Evolutionary conservation across 768 basidiomycete genomes (phyloP).

Genomic region (Amanita polypyramis): DNA sequence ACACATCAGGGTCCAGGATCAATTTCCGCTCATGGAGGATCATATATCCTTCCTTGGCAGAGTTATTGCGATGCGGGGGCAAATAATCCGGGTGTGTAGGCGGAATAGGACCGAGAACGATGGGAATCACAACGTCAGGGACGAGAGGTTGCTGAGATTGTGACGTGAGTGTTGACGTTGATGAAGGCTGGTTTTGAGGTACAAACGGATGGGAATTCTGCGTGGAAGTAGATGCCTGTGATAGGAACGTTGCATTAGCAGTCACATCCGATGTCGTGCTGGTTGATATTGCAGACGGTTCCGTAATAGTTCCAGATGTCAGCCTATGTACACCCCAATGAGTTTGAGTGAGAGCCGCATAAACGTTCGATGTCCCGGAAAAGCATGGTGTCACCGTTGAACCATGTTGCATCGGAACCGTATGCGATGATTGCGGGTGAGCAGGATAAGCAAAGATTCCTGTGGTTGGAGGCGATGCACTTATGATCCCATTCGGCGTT

Average conservation of each 20-base stretch:
- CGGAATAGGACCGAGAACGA: conserved; percentile 65
- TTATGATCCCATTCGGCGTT: conserved; percentile 15
- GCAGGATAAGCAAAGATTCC: conserved; percentile 29
- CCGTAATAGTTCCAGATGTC: conserved; percentile 4
- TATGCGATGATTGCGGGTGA: conserved; percentile 6
- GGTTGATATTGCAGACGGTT: neutral
- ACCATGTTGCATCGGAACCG: neutral
- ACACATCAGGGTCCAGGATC: conserved; percentile 78
- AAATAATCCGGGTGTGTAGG: conserved; percentile 46
- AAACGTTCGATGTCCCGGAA: conserved; percentile 9
- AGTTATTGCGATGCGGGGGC: conserved; percentile 36
- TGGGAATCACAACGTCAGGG: conserved; percentile 62
- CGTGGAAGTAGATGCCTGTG: conserved; percentile 7
- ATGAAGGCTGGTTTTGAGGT: neutral
- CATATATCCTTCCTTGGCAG: conserved; percentile 50
- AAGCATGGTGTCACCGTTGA: conserved; percentile 7
- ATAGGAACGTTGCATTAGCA: neutral
- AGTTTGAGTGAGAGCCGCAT: conserved; percentile 9
- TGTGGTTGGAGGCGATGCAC: conserved; percentile 22
- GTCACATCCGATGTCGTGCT: neutral
- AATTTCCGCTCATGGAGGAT: conserved; percentile 78
- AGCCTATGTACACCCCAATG: conserved; percentile 9
- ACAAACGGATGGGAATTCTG: neutral
- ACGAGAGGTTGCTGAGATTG: conserved; percentile 18
- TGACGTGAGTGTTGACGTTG: conserved; percentile 20